phyloP scores from a whole-genome alignment of 352 stramenopile species.

The Globisporangium splendens region DNA sequence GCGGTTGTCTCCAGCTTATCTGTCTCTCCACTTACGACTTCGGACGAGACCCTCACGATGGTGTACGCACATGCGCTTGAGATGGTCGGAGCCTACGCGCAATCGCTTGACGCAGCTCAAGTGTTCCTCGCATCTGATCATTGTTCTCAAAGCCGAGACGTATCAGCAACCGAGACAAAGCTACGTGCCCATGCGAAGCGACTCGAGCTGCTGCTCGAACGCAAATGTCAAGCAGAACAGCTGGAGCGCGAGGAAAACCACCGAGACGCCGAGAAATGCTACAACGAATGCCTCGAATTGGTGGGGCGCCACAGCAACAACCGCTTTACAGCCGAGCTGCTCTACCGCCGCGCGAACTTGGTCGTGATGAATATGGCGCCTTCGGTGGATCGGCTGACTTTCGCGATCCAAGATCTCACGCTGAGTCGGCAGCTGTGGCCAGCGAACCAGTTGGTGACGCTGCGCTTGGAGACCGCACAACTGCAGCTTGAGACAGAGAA shows the following conservation, averaged over 20 bases:
- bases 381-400: neutral
- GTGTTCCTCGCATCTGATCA: neutral
- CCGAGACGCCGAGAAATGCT: constrained; percentile 16
- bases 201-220: constrained; percentile 13
- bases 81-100: constrained; percentile 14
- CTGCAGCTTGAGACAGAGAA: constrained; percentile 17
- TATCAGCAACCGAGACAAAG: neutral
- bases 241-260: constrained; percentile 9
- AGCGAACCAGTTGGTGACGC: constrained; percentile 5
- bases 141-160: neutral
- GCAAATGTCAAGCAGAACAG: constrained; percentile 21
- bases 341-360: constrained; percentile 22
- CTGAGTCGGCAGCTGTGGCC: constrained; percentile 11
- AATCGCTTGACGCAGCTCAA: constrained; percentile 16
- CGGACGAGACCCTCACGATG: constrained; percentile 21
- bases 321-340: constrained; percentile 17
- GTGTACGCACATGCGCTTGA: constrained; percentile 22
- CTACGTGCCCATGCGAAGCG: constrained; percentile 12
- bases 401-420: constrained; percentile 7
- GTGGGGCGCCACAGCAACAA: constrained; percentile 7
- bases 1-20: constrained; percentile 18
- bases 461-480: constrained; percentile 11
- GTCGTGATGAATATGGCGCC: constrained; percentile 3
- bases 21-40: constrained; percentile 11
- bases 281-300: constrained; percentile 21